phyloP scores from a whole-genome alignment of 306 rosid species.

The Datisca glomerata region DNA sequence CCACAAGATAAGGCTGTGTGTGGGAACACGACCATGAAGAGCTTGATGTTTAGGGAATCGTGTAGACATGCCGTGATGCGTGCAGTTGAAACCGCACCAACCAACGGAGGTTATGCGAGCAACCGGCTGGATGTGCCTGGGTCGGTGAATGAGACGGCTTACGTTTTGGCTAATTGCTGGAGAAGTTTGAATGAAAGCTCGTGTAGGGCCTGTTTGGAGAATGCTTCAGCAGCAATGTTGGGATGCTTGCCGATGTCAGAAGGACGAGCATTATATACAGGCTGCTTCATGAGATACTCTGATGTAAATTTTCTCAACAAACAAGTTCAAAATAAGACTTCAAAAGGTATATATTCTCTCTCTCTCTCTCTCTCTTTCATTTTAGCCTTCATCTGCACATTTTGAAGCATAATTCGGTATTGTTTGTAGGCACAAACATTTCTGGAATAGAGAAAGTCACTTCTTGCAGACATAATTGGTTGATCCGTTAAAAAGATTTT shows the following conservation, averaged over 20 bases:
- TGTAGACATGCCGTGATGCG: conserved; percentile 33
- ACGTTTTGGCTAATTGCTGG: conserved; percentile 84
- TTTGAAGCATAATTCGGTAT: too few relatives aligned
- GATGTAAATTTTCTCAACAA: conserved; percentile 66
- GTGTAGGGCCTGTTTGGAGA: conserved; percentile 62
- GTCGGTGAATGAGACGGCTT: conserved; percentile 35
- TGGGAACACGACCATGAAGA: conserved; percentile 40
- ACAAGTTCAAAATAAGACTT: conserved; percentile 24
- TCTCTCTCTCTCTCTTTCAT: not conserved
- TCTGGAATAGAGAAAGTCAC: too few relatives aligned
- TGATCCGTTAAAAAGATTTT: too few relatives aligned
- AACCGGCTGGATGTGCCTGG: conserved; percentile 25
- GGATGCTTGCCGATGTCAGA: conserved; percentile 73
- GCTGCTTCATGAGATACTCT: conserved; percentile 92
- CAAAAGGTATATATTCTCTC: conserved; percentile 29
- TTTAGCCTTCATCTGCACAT: too few relatives aligned
- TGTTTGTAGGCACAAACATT: too few relatives aligned
- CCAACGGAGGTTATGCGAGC: conserved; percentile 39
- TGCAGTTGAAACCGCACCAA: conserved; percentile 36
- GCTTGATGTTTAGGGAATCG: conserved; percentile 26
- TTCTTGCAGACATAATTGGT: too few relatives aligned
- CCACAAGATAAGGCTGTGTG: conserved; percentile 44
- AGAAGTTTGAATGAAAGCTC: conserved; percentile 47
- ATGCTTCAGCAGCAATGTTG: conserved; percentile 47
- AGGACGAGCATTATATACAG: conserved; percentile 65